Evolutionary conservation across 2,329 filamentous ascomycete genomes (phyloP).

Genomic region (Colletotrichum eremochloae): DNA sequence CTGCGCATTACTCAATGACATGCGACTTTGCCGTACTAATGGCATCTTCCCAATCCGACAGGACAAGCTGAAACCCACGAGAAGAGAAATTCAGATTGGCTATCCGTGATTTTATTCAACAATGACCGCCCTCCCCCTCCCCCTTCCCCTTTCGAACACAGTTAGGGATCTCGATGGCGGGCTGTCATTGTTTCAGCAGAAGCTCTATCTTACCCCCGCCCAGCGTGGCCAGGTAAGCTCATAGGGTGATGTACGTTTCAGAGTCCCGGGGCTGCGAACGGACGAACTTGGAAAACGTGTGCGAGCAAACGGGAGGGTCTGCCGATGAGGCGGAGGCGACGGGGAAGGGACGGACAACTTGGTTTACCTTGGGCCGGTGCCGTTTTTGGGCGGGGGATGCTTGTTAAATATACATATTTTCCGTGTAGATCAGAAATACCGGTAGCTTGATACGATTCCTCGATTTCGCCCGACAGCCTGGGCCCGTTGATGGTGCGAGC

Average conservation of each 20-base stretch:
- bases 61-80: background rate
- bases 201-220: background rate
- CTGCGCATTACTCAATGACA: conserved; percentile 20
- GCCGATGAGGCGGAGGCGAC: background rate
- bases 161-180: background rate
- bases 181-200: conserved; percentile 4
- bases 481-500: background rate
- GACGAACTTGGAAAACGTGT: background rate
- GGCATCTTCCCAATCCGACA: background rate
- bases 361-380: background rate
- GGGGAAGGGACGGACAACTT: background rate
- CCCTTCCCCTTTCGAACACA: background rate
- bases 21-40: background rate
- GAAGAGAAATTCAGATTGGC: background rate
- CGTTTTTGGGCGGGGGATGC: background rate
- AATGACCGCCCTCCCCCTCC: background rate
- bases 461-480: background rate
- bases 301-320: background rate
- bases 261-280: background rate
- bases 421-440: background rate
- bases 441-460: background rate
- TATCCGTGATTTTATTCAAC: background rate
- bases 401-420: background rate
- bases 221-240: background rate
- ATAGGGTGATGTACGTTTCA: background rate